Base-by-base conservation (phyloP, 495 filamentous ascomycete species). In the Darksidea phi region DNA sequence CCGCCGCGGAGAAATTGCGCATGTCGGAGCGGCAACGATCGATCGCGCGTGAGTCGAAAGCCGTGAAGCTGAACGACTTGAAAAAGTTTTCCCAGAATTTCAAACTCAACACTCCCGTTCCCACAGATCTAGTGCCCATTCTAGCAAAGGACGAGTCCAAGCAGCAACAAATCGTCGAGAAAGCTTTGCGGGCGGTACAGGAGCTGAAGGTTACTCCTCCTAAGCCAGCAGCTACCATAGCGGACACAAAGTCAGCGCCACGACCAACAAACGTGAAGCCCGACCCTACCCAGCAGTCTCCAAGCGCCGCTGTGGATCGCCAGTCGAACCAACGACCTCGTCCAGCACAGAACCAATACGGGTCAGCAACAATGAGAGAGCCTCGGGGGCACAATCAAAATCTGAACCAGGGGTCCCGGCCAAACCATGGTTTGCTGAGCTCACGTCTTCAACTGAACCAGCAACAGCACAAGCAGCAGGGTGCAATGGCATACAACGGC, bases 1-100 rank as follows among this genome's bases (percentile, higher is more conserved):
- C 90, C 18, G 85, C 82, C 50, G 79, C 75, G 15, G 90, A 96
- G 72, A 91, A 93, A 69, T 74, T 82, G 53, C 84, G 88, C 42
- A 78, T 84, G 61, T 82, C 80, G 51, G 89, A 91, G 70, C 84
- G 83, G 20, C 90, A 87, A 59, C 84, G 86, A 24, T 89, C 83
- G 59, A 77, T 83, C 49, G 81, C 78, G 6, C 78, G 79, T 12
- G 77, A 85, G 52, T 87, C 97, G 65, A 94, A 95, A 70, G 88
- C 88, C 59, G 81, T 91, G 64, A 97, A 95, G 76, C 72, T 99
- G 54, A 92, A 88, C 58, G 94, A 99, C 69, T 76, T 99, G 57
- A 92, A 91, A 82, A 96, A 91, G 64, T 99, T 99, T 69, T 89
- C 95, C 0, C 78, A 87, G 67, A 94, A 80, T 73, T 99, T 99